A percentile compares a stretch with the other conserved stretches of the same genome.
phyloP scores from a whole-genome alignment of 1,139 yeast species.

The Pichia kudriavzevii region DNA sequence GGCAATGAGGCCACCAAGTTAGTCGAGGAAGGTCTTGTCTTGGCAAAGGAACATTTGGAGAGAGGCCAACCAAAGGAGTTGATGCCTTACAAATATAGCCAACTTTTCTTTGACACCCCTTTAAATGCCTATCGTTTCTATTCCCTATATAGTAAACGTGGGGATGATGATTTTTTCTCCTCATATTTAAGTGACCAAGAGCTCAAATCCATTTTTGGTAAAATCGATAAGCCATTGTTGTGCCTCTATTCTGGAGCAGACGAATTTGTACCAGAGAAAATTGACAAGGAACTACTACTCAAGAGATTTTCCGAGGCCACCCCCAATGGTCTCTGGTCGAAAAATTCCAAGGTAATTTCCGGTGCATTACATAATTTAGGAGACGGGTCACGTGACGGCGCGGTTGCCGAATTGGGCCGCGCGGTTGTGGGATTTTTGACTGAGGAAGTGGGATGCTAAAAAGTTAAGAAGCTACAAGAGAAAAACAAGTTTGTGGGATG shows the following conservation, averaged over 20 bases:
- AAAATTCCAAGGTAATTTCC: slow-evolving; percentile 42
- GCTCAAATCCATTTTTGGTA: slow-evolving; percentile 46
- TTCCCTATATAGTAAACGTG: slow-evolving; percentile 48
- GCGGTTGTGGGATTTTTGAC: too few relatives aligned
- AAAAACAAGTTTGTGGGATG: too few relatives aligned
- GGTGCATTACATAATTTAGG: slow-evolving; percentile 61
- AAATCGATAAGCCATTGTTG: slow-evolving; percentile 41
- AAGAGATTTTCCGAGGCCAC: slow-evolving; percentile 41
- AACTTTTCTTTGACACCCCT: slow-evolving; percentile 44
- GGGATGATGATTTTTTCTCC: slow-evolving; percentile 60
- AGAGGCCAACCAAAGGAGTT: slow-evolving; percentile 41
- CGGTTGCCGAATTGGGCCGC: too few relatives aligned
- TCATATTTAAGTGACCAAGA: slow-evolving; percentile 47
- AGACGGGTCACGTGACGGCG: slow-evolving; percentile 28
- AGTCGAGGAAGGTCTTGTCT: slow-evolving; percentile 28
- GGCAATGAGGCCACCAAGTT: slow-evolving; percentile 18
- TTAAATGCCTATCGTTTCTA: slow-evolving; percentile 65
- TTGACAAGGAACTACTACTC: slow-evolving; percentile 45
- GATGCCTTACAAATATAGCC: slow-evolving; percentile 44
- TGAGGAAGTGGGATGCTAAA: too few relatives aligned
- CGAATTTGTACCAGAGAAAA: slow-evolving; percentile 47
- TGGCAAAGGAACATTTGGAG: slow-evolving; percentile 36
- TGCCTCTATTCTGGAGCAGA: slow-evolving; percentile 56
- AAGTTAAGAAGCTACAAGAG: too few relatives aligned
- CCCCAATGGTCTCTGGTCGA: slow-evolving; percentile 44